Evolutionary conservation across 2,329 filamentous ascomycete species (phyloP), one percentile per base, ranked within the genome.

Genomic region (Harringtonia lauricola): DNA sequence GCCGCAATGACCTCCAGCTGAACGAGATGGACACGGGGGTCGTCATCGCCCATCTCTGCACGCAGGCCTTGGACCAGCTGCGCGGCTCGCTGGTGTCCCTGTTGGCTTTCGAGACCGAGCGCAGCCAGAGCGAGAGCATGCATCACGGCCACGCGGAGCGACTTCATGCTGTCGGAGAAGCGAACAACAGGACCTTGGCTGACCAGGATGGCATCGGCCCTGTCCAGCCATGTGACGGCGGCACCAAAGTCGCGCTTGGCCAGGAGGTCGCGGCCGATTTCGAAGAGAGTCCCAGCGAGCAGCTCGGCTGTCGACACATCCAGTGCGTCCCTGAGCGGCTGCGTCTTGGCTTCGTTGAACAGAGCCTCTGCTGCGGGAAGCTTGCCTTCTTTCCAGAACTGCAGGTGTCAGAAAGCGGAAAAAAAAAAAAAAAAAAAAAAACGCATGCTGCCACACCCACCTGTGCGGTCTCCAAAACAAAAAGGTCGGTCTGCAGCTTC

Each of bases 311-410:
- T 69, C 2, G 60, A 49, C 0, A 70, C 59, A 36, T 79, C 70
- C 2, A 75, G 57, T 1, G 42, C 54, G 19, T 54, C 55, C 31
- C 52, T 59, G 10, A 62, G 58, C n/a, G 48, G 63, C 52, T 64
- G 62, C 2, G 76, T 61, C 52, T 84, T 84, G 30, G 61, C 61
- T 6, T 39, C 33, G 0, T 3, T 18, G 59, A 82, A 89, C 68
- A 92, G 78, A 58, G 86, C 78, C 43, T 94, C 86, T 24, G 86
- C 85, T 39, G 88, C 73, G 45, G 90, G 83, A 14, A 83, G 67
- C 34, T 81, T 75, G 34, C 76, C 70, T 55, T 88, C 80, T 52
- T 79, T 78, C 79, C 82, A 94, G 26, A n/a, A n/a, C n/a, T n/a
- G n/a, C n/a, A n/a, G n/a, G n/a, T n/a, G n/a, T n/a, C n/a, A n/a